Evolutionary conservation across 2,329 filamentous ascomycete genomes (phyloP).

Genomic region (Colletotrichum gigasporum): DNA sequence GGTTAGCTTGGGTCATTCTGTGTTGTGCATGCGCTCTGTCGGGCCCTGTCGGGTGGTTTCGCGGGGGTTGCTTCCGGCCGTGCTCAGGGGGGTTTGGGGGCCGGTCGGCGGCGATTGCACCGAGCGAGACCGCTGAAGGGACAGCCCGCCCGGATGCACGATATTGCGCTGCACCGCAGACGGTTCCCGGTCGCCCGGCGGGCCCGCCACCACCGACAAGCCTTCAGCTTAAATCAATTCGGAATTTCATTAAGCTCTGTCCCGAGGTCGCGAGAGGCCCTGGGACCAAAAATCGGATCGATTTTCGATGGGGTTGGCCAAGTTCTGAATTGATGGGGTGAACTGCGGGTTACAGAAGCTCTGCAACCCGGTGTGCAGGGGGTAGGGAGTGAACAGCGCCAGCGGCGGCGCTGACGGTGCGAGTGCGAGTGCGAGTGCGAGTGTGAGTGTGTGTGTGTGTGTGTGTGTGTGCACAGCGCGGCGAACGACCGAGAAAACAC

Average conservation of each 20-base stretch:
- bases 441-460: no score
- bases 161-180: constrained; percentile 9
- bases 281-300: constrained; percentile 4
- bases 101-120: neutral
- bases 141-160: neutral
- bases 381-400: neutral
- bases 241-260: constrained; percentile 32
- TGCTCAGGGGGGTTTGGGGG: no score
- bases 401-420: neutral
- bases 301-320: constrained; percentile 17
- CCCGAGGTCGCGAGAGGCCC: neutral
- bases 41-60: no score
- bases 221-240: constrained; percentile 27
- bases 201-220: neutral
- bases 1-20: no score
- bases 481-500: constrained; percentile 3
- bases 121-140: neutral
- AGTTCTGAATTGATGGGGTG: constrained; percentile 14
- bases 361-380: constrained; percentile 14
- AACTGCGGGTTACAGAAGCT: constrained; percentile 13
- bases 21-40: no score
- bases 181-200: neutral
- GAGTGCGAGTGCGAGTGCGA: neutral
- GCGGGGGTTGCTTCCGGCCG: no score
- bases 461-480: no score